A percentile compares a stretch with the other conserved stretches of the same genome.
Evolutionary conservation across 2,329 filamentous ascomycete species (phyloP).

Genomic region (Pseudogymnoascus sp.): DNA sequence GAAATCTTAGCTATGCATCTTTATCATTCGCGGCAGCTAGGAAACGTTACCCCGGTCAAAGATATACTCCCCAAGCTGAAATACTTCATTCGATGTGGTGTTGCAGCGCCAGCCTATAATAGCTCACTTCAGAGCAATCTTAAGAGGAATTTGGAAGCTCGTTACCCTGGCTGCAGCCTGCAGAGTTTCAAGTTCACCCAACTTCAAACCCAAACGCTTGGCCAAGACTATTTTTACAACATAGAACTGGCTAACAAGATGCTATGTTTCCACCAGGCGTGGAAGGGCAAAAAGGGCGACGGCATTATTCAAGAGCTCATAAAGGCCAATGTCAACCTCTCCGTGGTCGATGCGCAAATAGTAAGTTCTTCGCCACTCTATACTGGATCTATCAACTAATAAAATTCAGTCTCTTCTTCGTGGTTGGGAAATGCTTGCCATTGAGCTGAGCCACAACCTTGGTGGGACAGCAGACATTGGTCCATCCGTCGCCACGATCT

Average conservation of each 20-base stretch:
- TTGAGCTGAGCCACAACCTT: conserved; percentile 63
- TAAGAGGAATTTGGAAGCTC: conserved; percentile 70
- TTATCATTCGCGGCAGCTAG: conserved; percentile 73
- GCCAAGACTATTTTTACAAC: conserved; percentile 77
- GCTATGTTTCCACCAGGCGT: conserved; percentile 67
- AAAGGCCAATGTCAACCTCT: conserved; percentile 82
- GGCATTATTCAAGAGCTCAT: conserved; percentile 79
- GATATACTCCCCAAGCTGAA: conserved; percentile 65
- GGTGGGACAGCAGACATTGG: conserved; percentile 42
- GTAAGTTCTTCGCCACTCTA: conserved; percentile 38
- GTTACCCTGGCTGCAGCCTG: conserved; percentile 67
- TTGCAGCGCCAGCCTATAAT: conserved; percentile 77
- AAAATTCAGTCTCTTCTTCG: conserved; percentile 61
- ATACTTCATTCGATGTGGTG: conserved; percentile 72
- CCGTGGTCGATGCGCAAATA: conserved; percentile 85
- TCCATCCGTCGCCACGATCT: conserved; percentile 41
- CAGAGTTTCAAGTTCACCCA: conserved; percentile 71
- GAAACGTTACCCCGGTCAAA: conserved; percentile 58
- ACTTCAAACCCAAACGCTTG: conserved; percentile 57
- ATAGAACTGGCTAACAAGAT: conserved; percentile 66
- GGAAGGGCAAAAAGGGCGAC: conserved; percentile 58
- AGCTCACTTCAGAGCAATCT: conserved; percentile 78
- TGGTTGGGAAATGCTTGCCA: conserved; percentile 79
- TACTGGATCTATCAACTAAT: conserved; percentile 20
- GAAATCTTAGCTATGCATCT: conserved; percentile 88